A percentile compares a stretch with the other conserved stretches of the same genome.
phyloP scores from a whole-genome alignment of 2,329 filamentous ascomycete species.

The Pestalotiopsis sp. region DNA sequence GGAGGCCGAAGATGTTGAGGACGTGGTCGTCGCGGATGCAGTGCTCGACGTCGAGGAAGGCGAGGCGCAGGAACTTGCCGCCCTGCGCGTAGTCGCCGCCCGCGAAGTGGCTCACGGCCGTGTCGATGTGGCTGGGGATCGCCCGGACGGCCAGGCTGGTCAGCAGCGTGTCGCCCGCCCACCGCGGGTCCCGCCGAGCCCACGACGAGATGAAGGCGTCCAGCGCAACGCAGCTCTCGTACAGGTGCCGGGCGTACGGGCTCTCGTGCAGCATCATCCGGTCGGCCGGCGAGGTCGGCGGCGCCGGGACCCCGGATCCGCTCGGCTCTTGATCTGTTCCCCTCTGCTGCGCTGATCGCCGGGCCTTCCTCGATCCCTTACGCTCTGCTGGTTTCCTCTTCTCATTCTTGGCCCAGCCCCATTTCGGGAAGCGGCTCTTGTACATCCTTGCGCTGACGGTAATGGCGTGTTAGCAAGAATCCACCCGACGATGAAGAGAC shows the following conservation, averaged over 20 bases:
- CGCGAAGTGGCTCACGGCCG: neutral
- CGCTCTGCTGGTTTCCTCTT: neutral
- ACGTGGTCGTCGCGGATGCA: neutral
- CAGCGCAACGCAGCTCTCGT: neutral
- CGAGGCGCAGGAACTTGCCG: neutral
- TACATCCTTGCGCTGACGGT: neutral
- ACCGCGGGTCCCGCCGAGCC: neutral
- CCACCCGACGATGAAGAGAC: neutral
- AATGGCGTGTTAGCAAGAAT: neutral
- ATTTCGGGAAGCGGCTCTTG: neutral
- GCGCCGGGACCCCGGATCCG: neutral
- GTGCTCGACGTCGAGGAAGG: neutral
- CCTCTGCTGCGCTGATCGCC: neutral
- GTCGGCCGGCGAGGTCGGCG: neutral
- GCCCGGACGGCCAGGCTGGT: neutral
- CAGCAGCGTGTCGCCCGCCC: neutral
- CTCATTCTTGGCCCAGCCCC: neutral
- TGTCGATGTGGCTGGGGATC: neutral
- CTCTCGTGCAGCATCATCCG: neutral
- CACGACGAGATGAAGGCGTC: neutral
- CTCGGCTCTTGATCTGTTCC: neutral
- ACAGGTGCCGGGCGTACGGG: neutral
- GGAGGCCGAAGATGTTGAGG: neutral
- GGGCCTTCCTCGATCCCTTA: neutral
- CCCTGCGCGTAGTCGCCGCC: neutral